Evolutionary conservation across 441 rosid species (phyloP).

Genomic region (Erysimum pusillum): DNA sequence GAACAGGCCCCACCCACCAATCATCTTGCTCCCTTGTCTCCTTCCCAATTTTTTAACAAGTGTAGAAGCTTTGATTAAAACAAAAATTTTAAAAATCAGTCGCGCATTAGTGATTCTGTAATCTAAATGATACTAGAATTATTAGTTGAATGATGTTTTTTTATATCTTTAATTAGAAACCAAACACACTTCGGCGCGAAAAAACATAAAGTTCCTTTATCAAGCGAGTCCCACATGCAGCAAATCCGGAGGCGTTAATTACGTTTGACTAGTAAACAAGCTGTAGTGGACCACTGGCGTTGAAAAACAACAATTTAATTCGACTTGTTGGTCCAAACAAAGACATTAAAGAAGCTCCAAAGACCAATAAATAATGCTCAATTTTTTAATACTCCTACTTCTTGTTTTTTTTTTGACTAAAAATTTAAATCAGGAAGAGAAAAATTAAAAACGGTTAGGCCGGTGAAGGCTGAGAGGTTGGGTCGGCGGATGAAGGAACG

Average conservation of each 20-base stretch:
- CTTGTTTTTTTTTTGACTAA: constrained; percentile 16
- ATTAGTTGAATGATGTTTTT: constrained; percentile 34
- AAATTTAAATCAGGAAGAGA: constrained; percentile 31
- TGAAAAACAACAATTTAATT: constrained; percentile 34
- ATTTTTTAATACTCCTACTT: constrained; percentile 13
- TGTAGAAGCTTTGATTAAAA: background rate
- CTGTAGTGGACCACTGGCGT: constrained; percentile 23
- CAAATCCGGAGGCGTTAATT: constrained; percentile 27
- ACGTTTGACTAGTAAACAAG: constrained; percentile 33
- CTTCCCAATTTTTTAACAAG: constrained; percentile 1
- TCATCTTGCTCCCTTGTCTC: constrained; percentile 45
- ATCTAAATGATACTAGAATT: background rate
- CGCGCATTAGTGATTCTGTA: constrained; percentile 12
- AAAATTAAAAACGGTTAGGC: constrained; percentile 51
- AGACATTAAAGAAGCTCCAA: constrained; percentile 40
- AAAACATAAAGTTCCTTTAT: constrained; percentile 8
- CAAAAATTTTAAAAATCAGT: background rate
- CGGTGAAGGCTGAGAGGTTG: constrained; percentile 85
- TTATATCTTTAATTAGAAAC: background rate
- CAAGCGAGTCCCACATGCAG: constrained; percentile 30
- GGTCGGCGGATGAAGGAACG: constrained; percentile 87
- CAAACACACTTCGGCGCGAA: constrained; percentile 34
- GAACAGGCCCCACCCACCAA: constrained; percentile 40
- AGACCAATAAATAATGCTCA: constrained; percentile 21
- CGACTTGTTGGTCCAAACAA: constrained; percentile 28